These are phyloP conservation scores for Solanum medicagineum DNA, from an alignment of 257 asterid species.

Conservation along the genomic window DNA sequence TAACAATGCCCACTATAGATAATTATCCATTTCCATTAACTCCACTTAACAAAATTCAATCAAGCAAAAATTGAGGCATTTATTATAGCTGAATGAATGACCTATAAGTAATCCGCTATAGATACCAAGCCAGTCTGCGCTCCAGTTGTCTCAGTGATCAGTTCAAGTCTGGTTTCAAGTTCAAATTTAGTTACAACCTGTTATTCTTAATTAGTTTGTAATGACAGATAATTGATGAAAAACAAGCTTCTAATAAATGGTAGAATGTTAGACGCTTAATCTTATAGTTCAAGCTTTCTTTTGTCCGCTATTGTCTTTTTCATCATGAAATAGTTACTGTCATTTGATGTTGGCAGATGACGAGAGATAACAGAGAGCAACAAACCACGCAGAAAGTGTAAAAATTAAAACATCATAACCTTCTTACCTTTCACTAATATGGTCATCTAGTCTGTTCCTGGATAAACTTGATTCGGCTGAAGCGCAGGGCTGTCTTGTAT, in stretches of 20 bases:
- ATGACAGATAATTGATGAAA: neutral
- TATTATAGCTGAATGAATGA: neutral
- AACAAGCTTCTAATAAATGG: neutral
- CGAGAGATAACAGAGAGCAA: neutral
- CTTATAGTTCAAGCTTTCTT: neutral
- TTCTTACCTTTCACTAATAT: constrained; percentile 46
- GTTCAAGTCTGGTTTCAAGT: neutral
- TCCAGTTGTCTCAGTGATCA: neutral
- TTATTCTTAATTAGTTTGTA: neutral
- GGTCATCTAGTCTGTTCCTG: constrained; percentile 17
- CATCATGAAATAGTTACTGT: neutral
- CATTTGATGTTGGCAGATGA: neutral
- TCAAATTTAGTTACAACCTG: neutral
- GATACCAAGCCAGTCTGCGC: neutral
- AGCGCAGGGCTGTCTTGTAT: constrained; percentile 19
- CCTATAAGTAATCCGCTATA: neutral
- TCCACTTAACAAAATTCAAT: neutral
- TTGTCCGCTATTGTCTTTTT: neutral
- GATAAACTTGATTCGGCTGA: constrained; percentile 25
- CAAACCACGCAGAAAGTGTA: neutral
- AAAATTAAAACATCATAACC: neutral
- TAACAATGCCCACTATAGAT: neutral
- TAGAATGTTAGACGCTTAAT: neutral
- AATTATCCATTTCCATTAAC: neutral
- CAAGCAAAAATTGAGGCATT: neutral